Percentiles rank a stretch among this genome's conserved stretches.
Evolutionary conservation across 306 rosid species (phyloP).

Genomic region (Glycine tomentella): DNA sequence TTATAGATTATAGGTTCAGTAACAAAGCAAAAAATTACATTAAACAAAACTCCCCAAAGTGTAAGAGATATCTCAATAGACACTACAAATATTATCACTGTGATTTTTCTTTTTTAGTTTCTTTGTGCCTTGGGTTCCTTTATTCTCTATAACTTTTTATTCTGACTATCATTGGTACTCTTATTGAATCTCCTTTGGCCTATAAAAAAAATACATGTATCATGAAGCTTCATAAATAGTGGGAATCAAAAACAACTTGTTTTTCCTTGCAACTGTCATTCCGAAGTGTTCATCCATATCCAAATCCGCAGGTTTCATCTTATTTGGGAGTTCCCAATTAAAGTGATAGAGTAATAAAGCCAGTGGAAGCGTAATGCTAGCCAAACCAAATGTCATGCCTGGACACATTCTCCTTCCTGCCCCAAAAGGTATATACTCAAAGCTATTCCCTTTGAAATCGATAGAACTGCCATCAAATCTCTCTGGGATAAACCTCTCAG

Average conservation of each 20-base stretch:
- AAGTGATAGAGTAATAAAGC: conserved; percentile 19
- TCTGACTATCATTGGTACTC: no score
- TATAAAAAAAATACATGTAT: no score
- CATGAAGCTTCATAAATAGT: background rate
- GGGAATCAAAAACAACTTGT: background rate
- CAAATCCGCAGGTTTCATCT: background rate
- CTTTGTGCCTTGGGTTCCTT: no score
- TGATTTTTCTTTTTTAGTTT: no score
- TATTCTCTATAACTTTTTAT: no score
- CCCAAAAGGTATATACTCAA: conserved; percentile 36
- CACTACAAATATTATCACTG: no score
- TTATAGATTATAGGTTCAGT: no score
- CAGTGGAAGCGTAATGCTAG: conserved; percentile 12
- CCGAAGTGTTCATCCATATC: conserved; percentile 15
- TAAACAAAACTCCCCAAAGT: no score
- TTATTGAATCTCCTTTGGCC: no score
- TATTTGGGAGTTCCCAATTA: conserved; percentile 27
- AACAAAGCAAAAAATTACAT: no score
- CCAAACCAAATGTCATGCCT: conserved; percentile 14
- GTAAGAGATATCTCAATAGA: no score
- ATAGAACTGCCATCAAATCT: background rate
- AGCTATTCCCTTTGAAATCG: conserved; percentile 30
- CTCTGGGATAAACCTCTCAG: conserved; percentile 23
- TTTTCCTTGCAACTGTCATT: background rate
- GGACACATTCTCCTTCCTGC: conserved; percentile 37